phyloP scores from a whole-genome alignment of 441 rosid species.

The Pelargonium australe region DNA sequence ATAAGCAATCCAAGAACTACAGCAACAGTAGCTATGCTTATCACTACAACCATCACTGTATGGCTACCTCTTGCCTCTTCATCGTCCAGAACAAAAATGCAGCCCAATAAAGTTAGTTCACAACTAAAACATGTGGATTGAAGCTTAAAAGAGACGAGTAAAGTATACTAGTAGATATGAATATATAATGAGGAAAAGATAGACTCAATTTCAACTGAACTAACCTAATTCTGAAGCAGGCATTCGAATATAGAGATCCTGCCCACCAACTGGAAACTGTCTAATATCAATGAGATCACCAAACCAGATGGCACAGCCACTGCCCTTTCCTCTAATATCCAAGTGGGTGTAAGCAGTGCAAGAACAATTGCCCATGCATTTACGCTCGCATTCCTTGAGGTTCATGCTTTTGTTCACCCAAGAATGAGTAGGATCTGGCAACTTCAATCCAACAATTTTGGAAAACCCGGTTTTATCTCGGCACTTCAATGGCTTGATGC shows the following conservation, averaged over 20 bases:
- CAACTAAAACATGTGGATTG: neutral
- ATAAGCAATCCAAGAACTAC: no score
- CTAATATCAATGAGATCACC: slow-evolving; percentile 38
- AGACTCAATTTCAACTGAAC: neutral
- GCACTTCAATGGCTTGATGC: slow-evolving; percentile 23
- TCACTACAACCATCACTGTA: no score
- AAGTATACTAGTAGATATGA: no score
- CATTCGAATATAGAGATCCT: slow-evolving; percentile 31
- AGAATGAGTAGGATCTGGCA: slow-evolving; percentile 23
- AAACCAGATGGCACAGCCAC: slow-evolving; percentile 43
- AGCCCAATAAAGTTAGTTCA: no score
- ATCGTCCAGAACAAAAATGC: no score
- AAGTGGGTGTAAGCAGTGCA: neutral
- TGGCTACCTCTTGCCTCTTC: no score
- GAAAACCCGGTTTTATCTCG: slow-evolving; percentile 21
- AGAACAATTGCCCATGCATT: slow-evolving; percentile 17
- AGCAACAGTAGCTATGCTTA: no score
- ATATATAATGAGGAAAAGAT: neutral
- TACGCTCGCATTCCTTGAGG: slow-evolving; percentile 22
- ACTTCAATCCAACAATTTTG: slow-evolving; percentile 22
- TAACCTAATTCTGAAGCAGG: slow-evolving; percentile 26
- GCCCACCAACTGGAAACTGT: slow-evolving; percentile 25
- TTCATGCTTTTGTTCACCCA: slow-evolving; percentile 11
- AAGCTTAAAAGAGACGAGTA: neutral
- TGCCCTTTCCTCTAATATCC: slow-evolving; percentile 21